phyloP scores from a whole-genome alignment of 768 basidiomycete species.

The Kwoniella dendrophila region DNA sequence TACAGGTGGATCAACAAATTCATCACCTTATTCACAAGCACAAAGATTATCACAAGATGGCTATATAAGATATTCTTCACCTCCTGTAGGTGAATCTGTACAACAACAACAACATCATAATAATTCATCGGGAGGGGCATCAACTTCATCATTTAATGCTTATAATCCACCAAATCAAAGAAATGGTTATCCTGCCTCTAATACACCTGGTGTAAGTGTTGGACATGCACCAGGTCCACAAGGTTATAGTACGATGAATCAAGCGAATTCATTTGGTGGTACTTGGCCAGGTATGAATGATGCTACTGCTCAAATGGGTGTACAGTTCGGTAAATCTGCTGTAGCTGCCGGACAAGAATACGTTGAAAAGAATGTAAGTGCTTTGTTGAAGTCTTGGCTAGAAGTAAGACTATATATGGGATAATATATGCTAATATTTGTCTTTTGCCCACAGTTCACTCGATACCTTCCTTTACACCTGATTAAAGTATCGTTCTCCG shows the following conservation, averaged over 20 bases:
- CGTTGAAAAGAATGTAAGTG: conserved; percentile 90
- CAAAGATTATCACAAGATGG: conserved; percentile 51
- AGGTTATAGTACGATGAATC: conserved; percentile 26
- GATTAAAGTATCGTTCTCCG: conserved; percentile 91
- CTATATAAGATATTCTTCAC: conserved; percentile 49
- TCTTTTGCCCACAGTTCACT: too few relatives aligned
- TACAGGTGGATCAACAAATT: conserved; percentile 39
- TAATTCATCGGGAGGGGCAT: conserved; percentile 3
- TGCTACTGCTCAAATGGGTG: conserved; percentile 90
- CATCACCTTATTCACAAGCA: conserved; percentile 52
- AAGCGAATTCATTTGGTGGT: conserved; percentile 29
- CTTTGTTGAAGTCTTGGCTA: conserved; percentile 40
- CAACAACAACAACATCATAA: too few relatives aligned
- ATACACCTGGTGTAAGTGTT: conserved; percentile 18
- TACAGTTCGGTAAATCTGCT: conserved; percentile 90
- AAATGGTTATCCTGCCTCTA: conserved; percentile 21
- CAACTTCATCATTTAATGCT: conserved; percentile 29
- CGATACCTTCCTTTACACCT: conserved; percentile 73
- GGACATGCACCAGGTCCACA: conserved; percentile 16
- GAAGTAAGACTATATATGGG: too few relatives aligned
- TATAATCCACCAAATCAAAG: conserved; percentile 27
- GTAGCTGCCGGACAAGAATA: conserved; percentile 94
- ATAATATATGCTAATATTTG: too few relatives aligned
- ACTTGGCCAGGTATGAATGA: conserved; percentile 74
- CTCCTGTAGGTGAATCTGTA: conserved; percentile 41